Conservation (phyloP, 129 eudicot genomes). For the Daucus carota region DH1_v3.0 NC_030382.2:44751501-44752000, state of each 20-base stretch:
- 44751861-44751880: neutral
- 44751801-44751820: constrained; percentile 97
- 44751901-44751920: constrained; percentile 90
- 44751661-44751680: constrained; percentile 15
- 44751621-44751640: too few relatives aligned
- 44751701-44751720: constrained; percentile 93
- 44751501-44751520: neutral
- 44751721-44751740: constrained; percentile 94
- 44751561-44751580: neutral
- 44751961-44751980: constrained; percentile 93
- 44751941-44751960: constrained; percentile 90
- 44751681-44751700: constrained; percentile 93
- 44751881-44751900: constrained; percentile 52
- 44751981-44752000: constrained; percentile 86
- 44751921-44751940: constrained; percentile 82
- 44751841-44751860: neutral
- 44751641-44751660: neutral
- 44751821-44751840: constrained; percentile 32
- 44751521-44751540: neutral
- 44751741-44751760: constrained; percentile 98
- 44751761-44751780: constrained; percentile 97
- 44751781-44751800: constrained; percentile 86
- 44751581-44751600: neutral
- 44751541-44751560: neutral
- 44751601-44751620: neutral